These are phyloP conservation scores for Phanerochaete sordida DNA, from an alignment of 768 basidiomycete genomes.

Conservation along the genomic window DNA sequence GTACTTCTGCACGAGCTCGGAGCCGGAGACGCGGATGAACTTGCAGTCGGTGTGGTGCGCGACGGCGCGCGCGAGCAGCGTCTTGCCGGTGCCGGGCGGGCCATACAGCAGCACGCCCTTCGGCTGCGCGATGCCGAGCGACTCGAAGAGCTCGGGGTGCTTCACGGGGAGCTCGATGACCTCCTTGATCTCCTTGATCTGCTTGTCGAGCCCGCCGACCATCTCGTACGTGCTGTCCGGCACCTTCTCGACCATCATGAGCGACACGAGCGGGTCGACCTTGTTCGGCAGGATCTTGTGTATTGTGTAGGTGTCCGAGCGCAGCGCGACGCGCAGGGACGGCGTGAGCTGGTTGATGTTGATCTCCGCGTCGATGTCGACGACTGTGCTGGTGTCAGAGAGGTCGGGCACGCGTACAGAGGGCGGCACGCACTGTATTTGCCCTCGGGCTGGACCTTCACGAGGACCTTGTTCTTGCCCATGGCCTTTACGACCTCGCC, in stretches of 20 bases:
- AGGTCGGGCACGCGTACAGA: background rate
- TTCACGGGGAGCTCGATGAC: constrained; percentile 98
- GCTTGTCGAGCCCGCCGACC: constrained; percentile 98
- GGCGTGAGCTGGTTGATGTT: constrained; percentile 77
- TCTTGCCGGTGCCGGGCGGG: constrained; percentile 96
- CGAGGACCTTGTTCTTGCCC: constrained; percentile 98
- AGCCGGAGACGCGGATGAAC: constrained; percentile 94
- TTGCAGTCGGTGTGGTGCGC: constrained; percentile 98
- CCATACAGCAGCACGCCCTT: constrained; percentile 96
- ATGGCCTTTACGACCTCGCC: constrained; percentile 98
- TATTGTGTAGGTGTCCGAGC: constrained; percentile 93
- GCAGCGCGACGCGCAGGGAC: constrained; percentile 88
- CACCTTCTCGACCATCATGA: constrained; percentile 99
- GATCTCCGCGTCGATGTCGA: constrained; percentile 89
- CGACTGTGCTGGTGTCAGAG: constrained; percentile 49
- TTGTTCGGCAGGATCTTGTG: constrained; percentile 98
- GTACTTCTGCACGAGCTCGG: constrained; percentile 96
- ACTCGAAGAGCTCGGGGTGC: constrained; percentile 95
- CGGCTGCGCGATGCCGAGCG: constrained; percentile 94
- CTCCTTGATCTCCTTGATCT: constrained; percentile 98
- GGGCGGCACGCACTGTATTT: constrained; percentile 79
- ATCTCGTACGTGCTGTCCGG: constrained; percentile 99
- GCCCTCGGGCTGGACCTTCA: constrained; percentile 98
- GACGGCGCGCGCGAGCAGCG: constrained; percentile 89
- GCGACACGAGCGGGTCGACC: constrained; percentile 94